phyloP scores from a whole-genome alignment of 441 rosid genomes.

The Populus hybrid region DNA sequence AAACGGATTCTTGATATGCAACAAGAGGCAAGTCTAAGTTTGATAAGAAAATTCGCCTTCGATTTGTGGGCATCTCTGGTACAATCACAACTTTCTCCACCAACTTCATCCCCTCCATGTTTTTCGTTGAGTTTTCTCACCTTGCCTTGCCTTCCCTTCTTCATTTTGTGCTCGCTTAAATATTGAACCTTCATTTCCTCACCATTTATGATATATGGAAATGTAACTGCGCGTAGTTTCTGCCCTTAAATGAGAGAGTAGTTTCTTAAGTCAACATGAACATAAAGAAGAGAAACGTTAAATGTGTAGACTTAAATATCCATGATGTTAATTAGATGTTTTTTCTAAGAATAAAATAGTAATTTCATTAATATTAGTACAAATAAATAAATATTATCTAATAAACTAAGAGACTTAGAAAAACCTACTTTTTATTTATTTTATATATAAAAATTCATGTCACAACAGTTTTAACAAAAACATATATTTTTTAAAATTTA shows the following conservation, averaged over 20 bases:
- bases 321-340: too few relatives aligned
- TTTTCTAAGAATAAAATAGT: too few relatives aligned
- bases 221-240: neutral
- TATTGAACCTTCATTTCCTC: neutral
- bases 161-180: neutral
- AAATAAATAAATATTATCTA: too few relatives aligned
- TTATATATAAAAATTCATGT: too few relatives aligned
- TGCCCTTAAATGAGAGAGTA: too few relatives aligned
- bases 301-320: neutral
- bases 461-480: too few relatives aligned
- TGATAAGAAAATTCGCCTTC: conserved; percentile 19
- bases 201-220: too few relatives aligned
- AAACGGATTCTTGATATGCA: conserved; percentile 18
- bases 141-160: neutral
- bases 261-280: neutral
- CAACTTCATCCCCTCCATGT: conserved; percentile 18
- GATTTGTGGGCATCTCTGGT: conserved; percentile 13
- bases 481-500: too few relatives aligned
- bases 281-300: neutral
- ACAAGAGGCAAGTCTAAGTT: conserved; percentile 20
- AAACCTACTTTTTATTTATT: too few relatives aligned
- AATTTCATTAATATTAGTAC: too few relatives aligned
- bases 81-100: conserved; percentile 15
- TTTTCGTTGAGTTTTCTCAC: neutral
- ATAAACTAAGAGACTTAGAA: too few relatives aligned